phyloP scores from a whole-genome alignment of 345 rosid species.

The Balakata baccata region DNA sequence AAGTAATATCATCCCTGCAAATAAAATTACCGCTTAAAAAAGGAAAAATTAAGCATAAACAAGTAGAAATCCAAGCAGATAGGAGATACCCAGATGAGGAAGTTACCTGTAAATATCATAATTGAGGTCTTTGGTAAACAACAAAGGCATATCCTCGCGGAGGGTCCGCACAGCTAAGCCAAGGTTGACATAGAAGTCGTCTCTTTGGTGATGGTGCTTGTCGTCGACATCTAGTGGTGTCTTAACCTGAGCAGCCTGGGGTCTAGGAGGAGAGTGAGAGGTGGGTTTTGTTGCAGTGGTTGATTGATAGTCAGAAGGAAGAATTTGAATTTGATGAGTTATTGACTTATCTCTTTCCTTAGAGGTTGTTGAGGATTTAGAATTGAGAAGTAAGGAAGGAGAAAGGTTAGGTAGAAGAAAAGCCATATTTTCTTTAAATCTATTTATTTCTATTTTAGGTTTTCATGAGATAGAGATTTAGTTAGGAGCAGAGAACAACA shows the following conservation, averaged over 20 bases:
- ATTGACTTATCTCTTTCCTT: constrained; percentile 35
- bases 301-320: constrained; percentile 20
- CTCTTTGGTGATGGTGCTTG: constrained; percentile 40
- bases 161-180: constrained; percentile 85
- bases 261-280: constrained; percentile 19
- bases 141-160: constrained; percentile 75
- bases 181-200: constrained; percentile 71
- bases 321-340: constrained; percentile 16
- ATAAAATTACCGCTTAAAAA: background rate
- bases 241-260: constrained; percentile 38
- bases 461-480: constrained; percentile 25
- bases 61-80: constrained; percentile 8
- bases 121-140: constrained; percentile 73
- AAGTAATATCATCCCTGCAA: constrained; percentile 79
- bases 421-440: constrained; percentile 43
- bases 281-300: constrained; percentile 7
- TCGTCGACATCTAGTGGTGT: constrained; percentile 26
- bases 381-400: constrained; percentile 47
- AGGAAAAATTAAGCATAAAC: background rate
- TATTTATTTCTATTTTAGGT: constrained; percentile 5
- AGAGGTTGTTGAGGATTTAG: constrained; percentile 33
- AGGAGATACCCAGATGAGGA: constrained; percentile 28
- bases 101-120: constrained; percentile 79
- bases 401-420: constrained; percentile 75
- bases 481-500: background rate